Percentiles rank a stretch among this genome's conserved stretches.
Conservation (phyloP, 306 rosid species). For the Echinosophora koreensis region DNA sequence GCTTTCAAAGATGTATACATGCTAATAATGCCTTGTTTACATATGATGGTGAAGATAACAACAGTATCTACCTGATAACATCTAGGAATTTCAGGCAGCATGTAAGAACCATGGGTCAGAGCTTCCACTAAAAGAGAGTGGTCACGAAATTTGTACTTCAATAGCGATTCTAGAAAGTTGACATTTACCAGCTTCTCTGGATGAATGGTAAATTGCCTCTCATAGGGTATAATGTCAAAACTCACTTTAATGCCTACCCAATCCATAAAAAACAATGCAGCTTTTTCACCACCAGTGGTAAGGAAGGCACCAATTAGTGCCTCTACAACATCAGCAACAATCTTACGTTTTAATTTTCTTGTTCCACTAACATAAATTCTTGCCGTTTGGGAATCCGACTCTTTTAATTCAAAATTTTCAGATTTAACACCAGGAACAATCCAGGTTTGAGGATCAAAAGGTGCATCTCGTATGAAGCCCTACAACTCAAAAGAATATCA, state of each 20-base stretch:
- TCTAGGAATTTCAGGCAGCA: slow-evolving; percentile 84
- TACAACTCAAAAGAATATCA: slow-evolving; percentile 50
- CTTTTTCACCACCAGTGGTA: slow-evolving; percentile 76
- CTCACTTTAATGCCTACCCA: slow-evolving; percentile 77
- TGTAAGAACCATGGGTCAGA: slow-evolving; percentile 89
- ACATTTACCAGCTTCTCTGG: slow-evolving; percentile 61
- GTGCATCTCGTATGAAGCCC: slow-evolving; percentile 80
- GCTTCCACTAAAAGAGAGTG: slow-evolving; percentile 78
- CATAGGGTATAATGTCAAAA: slow-evolving; percentile 54
- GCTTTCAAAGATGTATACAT: not conserved
- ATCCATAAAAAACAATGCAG: slow-evolving; percentile 74
- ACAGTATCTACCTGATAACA: slow-evolving; percentile 81
- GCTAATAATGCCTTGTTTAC: not conserved
- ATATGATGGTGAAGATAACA: slow-evolving; percentile 24
- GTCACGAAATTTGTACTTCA: slow-evolving; percentile 72
- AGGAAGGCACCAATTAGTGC: slow-evolving; percentile 93
- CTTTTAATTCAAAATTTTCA: slow-evolving; percentile 40
- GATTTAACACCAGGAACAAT: slow-evolving; percentile 68
- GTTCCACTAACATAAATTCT: slow-evolving; percentile 53
- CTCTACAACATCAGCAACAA: slow-evolving; percentile 89
- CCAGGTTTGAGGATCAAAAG: slow-evolving; percentile 78
- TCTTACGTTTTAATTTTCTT: slow-evolving; percentile 64
- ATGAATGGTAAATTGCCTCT: slow-evolving; percentile 50
- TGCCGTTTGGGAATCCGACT: slow-evolving; percentile 29
- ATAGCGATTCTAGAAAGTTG: slow-evolving; percentile 55